Percentiles rank a stretch among this genome's conserved stretches.
These are phyloP conservation scores for Rubia tinctorum DNA, from an alignment of 305 asterid genomes.

Conservation along the genomic window DNA sequence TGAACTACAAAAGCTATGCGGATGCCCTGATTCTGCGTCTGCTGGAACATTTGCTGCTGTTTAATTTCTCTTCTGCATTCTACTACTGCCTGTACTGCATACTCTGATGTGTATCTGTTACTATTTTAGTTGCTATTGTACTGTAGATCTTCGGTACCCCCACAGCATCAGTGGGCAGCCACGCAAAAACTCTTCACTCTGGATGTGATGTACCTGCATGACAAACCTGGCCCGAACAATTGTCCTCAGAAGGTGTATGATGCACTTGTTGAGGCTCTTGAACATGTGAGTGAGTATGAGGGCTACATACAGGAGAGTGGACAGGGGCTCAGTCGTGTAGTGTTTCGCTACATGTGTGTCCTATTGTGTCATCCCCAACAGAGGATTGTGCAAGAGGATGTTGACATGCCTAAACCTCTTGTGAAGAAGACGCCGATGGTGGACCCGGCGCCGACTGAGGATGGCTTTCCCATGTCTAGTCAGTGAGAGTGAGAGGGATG, in stretches of 20 bases:
- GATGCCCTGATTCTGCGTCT: background rate
- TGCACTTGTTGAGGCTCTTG: conserved; percentile 89
- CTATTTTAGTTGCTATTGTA: conserved; percentile 61
- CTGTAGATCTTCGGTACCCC: conserved; percentile 81
- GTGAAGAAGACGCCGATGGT: conserved; percentile 44
- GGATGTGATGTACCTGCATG: conserved; percentile 88
- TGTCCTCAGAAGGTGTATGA: conserved; percentile 92
- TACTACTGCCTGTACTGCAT: background rate
- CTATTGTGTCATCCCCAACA: conserved; percentile 88
- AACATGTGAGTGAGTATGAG: conserved; percentile 68
- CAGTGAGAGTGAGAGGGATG: conserved; percentile 31
- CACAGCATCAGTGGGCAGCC: conserved; percentile 63
- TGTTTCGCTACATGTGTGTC: conserved; percentile 70
- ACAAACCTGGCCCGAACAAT: conserved; percentile 91
- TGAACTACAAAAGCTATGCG: background rate
- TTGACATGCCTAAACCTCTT: conserved; percentile 73
- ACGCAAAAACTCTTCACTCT: conserved; percentile 74
- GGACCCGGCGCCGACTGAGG: conserved; percentile 53
- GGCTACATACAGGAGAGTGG: conserved; percentile 93
- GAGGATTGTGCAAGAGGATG: conserved; percentile 78
- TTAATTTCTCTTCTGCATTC: background rate
- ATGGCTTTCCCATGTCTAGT: conserved; percentile 36
- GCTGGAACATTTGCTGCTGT: background rate
- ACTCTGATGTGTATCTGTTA: conserved; percentile 7
- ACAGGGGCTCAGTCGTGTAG: conserved; percentile 75